phyloP scores from a whole-genome alignment of 768 basidiomycete species.

The Amyloporia xantha region DNA sequence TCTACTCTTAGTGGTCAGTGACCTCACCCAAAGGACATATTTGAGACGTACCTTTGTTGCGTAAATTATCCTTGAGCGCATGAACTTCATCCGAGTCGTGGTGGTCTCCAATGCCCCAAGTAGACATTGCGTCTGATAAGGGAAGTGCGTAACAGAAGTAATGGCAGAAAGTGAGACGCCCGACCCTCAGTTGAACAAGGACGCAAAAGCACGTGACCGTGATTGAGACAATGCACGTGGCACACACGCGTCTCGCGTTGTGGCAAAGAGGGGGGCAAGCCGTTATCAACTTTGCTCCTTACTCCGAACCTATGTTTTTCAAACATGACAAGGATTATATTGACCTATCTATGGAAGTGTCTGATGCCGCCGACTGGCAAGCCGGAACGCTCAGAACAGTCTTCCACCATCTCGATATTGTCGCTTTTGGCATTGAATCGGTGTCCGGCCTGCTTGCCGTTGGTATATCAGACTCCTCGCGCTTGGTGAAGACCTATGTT shows the following conservation, averaged over 20 bases:
- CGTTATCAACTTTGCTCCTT: background rate
- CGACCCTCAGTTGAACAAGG: background rate
- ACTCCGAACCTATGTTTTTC: conserved; percentile 1
- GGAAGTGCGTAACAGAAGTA: background rate
- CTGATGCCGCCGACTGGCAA: conserved; percentile 54
- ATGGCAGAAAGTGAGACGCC: background rate
- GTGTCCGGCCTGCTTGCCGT: conserved; percentile 53
- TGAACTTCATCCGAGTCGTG: conserved; percentile 33
- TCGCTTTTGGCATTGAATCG: conserved; percentile 52
- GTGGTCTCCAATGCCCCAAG: conserved; percentile 32
- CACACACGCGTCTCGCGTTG: background rate
- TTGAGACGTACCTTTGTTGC: conserved; percentile 27
- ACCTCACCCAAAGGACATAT: no score
- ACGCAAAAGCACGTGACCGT: conserved; percentile 2
- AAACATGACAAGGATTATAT: conserved; percentile 24
- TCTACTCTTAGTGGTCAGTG: conserved; percentile 18
- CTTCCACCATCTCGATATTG: conserved; percentile 45
- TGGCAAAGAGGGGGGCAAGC: background rate
- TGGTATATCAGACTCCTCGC: conserved; percentile 32
- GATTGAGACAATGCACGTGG: background rate
- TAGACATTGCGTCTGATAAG: conserved; percentile 27
- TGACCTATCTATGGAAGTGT: conserved; percentile 53
- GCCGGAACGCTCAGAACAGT: conserved; percentile 41
- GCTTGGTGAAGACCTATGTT: background rate
- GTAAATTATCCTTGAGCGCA: conserved; percentile 29